Evolutionary conservation across 805 yeast species (phyloP), one percentile per base, ranked within the genome.

Genomic region (Saccharomycopsis javanensis): DNA sequence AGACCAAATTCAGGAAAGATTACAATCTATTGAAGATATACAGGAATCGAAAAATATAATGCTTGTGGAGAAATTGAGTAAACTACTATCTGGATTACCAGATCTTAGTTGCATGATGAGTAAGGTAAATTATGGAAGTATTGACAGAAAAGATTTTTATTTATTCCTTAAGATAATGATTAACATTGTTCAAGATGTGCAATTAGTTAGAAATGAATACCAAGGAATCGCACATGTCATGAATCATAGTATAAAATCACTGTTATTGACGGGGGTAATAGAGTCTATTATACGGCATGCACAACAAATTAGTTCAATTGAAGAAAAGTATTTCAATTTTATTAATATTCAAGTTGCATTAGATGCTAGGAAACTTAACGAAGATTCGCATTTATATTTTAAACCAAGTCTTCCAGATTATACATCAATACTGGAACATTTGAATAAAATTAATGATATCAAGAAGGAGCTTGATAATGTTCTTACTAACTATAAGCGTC

Each of bases 71-170:
- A 69, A 67, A 5, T 59, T 75, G 8, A 69, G 72, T 48, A 66
- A 66, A 50, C 48, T 66, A 10, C 52, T 75, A 55, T 71, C 68
- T 54, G 65, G 60, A 65, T 58, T 68, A 54, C 79, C 83, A 0
- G 94, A 88, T 66, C 66, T 88, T 8, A 83, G 83, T 58, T 73
- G 79, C 55, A 77, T 76, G 4, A 67, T 85, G 45, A 77, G 79
- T 59, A 77, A 82, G 57, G 72, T 86, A 4, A 81, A 83, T 57
- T 85, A 85, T 64, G 79, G 79, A 1, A 73, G 78, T 20, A 77
- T 82, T 13, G 74, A 79, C 6, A 75, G 88, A 35, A 79, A 76
- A 54, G 91, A 88, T 59, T 69, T 84, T 1, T 85, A 78, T 61
- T 65, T 70, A 34, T 78, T 83, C 58, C 67, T 88, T 56, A 73